phyloP scores from a whole-genome alignment of 2,329 filamentous ascomycete species.

The Moelleriella libera region DNA sequence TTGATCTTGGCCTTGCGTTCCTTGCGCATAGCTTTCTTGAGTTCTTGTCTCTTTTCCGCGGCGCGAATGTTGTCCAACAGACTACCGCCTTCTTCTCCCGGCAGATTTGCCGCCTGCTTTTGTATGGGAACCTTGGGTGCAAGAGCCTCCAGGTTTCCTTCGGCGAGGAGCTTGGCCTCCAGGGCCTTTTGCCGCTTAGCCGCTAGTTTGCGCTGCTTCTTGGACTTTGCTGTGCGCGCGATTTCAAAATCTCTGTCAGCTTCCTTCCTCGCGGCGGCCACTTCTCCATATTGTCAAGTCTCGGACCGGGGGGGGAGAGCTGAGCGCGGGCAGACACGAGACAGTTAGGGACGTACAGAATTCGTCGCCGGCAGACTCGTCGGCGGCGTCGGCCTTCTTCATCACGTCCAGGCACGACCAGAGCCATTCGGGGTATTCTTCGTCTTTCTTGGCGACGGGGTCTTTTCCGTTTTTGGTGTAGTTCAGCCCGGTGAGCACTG shows the following conservation, averaged over 20 bases:
- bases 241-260: not conserved
- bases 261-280: too few relatives aligned
- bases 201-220: slow-evolving; percentile 62
- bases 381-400: slow-evolving; percentile 37
- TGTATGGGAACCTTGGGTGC: slow-evolving; percentile 59
- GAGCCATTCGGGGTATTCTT: slow-evolving; percentile 69
- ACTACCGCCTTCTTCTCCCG: slow-evolving; percentile 28
- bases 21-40: slow-evolving; percentile 58
- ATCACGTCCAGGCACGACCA: slow-evolving; percentile 57
- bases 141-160: slow-evolving; percentile 51
- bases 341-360: slow-evolving; percentile 54
- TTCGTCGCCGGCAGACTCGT: slow-evolving; percentile 51
- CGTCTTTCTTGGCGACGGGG: slow-evolving; percentile 59
- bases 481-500: slow-evolving; percentile 59
- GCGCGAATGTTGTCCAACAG: slow-evolving; percentile 32
- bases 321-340: not conserved
- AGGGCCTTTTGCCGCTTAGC: slow-evolving; percentile 45
- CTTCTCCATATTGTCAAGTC: not conserved
- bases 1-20: slow-evolving; percentile 67
- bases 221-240: slow-evolving; percentile 55
- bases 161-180: slow-evolving; percentile 46
- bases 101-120: slow-evolving; percentile 66
- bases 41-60: slow-evolving; percentile 38
- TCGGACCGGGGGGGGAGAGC: not conserved
- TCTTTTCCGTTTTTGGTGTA: slow-evolving; percentile 62